Evolutionary conservation across 2,329 filamentous ascomycete species (phyloP), one percentile per base, ranked within the genome.

Genomic region (Trichoderma koningiopsis): DNA sequence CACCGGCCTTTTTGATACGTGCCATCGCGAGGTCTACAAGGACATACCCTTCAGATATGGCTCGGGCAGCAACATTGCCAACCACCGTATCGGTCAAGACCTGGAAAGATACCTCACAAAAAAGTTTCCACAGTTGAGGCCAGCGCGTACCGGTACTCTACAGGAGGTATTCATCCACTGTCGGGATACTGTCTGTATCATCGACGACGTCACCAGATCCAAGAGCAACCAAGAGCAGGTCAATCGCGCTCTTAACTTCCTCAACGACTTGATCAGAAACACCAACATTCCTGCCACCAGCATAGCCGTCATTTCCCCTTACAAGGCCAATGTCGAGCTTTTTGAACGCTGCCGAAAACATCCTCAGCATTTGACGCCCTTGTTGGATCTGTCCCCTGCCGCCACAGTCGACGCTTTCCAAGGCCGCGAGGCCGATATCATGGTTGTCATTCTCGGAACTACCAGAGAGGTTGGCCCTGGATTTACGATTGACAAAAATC

Each of bases 321-420:
- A 74, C 59, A 43, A 29, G 22, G 63, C 69, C 6, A 75, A 74
- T 29, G 59, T 72, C 10, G 68, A 71, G 0, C 13, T 74, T n/a
- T 37, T 70, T 37, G 6, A 40, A 11, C 16, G 22, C 7, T 13
- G 63, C 27, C 60, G 65, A 35, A 72, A 70, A 53, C 2, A 29
- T 6, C 58, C 67, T 0, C 14, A 71, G 31, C 73, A 72, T 55
- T 47, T 52, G 13, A 27, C 8, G 7, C 69, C 31, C 8, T 7
- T 76, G 14, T 14, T n/a, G 0, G 24, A 8, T 2, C 70, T 76
- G 47, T 61, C 55, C 3, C 40, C 70, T 0, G 61, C 72, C 2
- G 55, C 58, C 0, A 74, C 72, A 0, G 68, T 75, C n/a, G 71
- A 75, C 47, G 70, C 70, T 1, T 75, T 70, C 53, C 73, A 77